Conservation (phyloP, 331 rosid species). For the Ulmus americana region DNA sequence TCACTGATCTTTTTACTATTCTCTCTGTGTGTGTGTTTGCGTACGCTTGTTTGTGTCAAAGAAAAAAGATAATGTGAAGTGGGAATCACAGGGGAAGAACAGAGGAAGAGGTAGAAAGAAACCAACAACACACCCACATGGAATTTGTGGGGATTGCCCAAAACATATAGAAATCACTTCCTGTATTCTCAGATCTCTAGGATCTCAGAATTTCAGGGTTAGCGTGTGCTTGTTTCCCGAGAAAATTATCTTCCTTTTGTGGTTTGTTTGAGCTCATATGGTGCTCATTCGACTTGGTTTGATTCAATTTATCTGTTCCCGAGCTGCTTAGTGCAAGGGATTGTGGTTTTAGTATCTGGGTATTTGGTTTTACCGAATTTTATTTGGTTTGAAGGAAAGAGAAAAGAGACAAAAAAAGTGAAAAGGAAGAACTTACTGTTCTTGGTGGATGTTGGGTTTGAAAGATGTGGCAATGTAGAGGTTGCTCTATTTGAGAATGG, state of each 20-base stretch:
- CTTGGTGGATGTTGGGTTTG: constrained; percentile 28
- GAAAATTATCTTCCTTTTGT: constrained; percentile 35
- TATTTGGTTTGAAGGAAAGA: constrained; percentile 17
- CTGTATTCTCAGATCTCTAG: constrained; percentile 71
- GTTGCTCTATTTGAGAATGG: constrained; percentile 42
- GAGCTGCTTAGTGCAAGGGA: constrained; percentile 27
- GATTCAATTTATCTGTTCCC: constrained; percentile 39
- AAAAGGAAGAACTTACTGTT: constrained; percentile 20
- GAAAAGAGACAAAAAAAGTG: not conserved
- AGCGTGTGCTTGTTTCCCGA: constrained; percentile 26
- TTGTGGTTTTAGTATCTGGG: constrained; percentile 42
- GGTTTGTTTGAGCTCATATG: constrained; percentile 30
- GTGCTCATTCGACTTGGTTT: constrained; percentile 30
- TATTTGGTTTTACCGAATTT: constrained; percentile 17
- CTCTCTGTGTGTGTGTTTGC: not conserved
- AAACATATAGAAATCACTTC: constrained; percentile 30
- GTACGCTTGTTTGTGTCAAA: not conserved
- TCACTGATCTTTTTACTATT: constrained; percentile 4
- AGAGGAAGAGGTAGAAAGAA: constrained; percentile 10
- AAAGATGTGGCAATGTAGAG: constrained; percentile 37
- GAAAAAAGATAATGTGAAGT: constrained; percentile 36
- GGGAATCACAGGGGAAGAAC: constrained; percentile 37
- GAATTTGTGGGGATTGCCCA: constrained; percentile 49
- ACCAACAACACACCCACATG: constrained; percentile 29
- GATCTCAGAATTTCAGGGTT: constrained; percentile 57